These are phyloP conservation scores for Penicillium antarcticum DNA, from an alignment of 495 filamentous ascomycete genomes.

Conservation along the genomic window DNA sequence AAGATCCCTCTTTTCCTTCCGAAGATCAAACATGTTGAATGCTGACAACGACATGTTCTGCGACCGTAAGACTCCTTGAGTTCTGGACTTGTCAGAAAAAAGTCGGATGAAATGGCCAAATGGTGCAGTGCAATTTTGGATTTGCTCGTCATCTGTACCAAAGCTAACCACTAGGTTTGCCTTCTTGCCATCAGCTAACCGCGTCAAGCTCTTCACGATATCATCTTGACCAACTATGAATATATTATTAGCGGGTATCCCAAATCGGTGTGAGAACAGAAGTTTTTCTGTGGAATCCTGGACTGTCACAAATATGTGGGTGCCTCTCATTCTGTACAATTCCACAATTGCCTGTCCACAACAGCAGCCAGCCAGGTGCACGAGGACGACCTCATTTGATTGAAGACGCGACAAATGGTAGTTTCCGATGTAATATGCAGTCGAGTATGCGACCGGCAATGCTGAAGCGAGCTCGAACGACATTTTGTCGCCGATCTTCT, in stretches of 20 bases:
- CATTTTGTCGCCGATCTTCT: slow-evolving; percentile 13
- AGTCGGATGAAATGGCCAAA: slow-evolving; percentile 16
- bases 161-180: slow-evolving; percentile 1
- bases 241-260: neutral
- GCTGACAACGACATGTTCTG: slow-evolving; percentile 12
- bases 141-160: neutral
- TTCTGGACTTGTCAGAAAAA: neutral
- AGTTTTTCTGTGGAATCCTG: neutral
- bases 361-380: slow-evolving; percentile 7
- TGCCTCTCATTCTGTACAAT: neutral
- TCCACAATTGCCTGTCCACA: slow-evolving; percentile 13
- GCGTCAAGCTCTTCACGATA: neutral
- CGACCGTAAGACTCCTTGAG: neutral
- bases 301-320: slow-evolving; percentile 1
- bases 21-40: slow-evolving; percentile 14
- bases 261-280: neutral
- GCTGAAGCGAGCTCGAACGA: slow-evolving; percentile 11
- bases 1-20: neutral
- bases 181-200: slow-evolving; percentile 6
- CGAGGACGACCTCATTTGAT: neutral
- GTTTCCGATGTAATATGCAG: slow-evolving; percentile 8
- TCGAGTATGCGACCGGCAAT: slow-evolving; percentile 10
- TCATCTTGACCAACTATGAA: slow-evolving; percentile 2
- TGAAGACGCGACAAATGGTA: slow-evolving; percentile 1
- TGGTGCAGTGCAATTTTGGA: neutral